These are phyloP conservation scores for Phialophora expanda DNA, from an alignment of 2,329 filamentous ascomycete genomes.

Conservation along the genomic window DNA sequence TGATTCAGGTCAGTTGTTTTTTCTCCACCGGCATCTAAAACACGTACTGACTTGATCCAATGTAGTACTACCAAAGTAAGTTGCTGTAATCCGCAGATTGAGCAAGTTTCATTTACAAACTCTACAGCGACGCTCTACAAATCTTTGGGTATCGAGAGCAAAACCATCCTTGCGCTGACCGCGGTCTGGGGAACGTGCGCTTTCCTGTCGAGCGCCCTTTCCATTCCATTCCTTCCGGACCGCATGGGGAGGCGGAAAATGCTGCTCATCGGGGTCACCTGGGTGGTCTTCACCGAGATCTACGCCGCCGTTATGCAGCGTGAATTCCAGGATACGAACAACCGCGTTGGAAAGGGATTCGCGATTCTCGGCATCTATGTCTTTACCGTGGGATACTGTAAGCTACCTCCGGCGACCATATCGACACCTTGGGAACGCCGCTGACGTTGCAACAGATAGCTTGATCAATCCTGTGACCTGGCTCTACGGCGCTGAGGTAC, in stretches of 20 bases:
- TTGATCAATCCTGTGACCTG: slow-evolving; percentile 69
- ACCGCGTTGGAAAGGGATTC: slow-evolving; percentile 63
- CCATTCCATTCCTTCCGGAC: slow-evolving; percentile 60
- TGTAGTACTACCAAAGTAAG: slow-evolving; percentile 66
- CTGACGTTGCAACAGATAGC: slow-evolving; percentile 8
- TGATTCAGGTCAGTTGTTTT: slow-evolving; percentile 66
- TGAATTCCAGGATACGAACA: slow-evolving; percentile 61
- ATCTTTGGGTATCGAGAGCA: slow-evolving; percentile 57
- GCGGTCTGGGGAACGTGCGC: slow-evolving; percentile 91
- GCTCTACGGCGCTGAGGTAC: slow-evolving; percentile 81
- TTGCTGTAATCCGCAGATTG: background rate
- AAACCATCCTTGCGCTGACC: slow-evolving; percentile 68
- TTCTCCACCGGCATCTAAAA: background rate
- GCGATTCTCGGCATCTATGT: slow-evolving; percentile 64
- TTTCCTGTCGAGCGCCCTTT: slow-evolving; percentile 74
- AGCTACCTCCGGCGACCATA: slow-evolving; percentile 32
- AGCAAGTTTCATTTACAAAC: slow-evolving; percentile 44
- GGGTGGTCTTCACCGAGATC: slow-evolving; percentile 61
- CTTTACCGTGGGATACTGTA: slow-evolving; percentile 62
- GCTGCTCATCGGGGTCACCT: slow-evolving; percentile 59
- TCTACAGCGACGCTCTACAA: slow-evolving; percentile 70
- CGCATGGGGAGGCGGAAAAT: slow-evolving; percentile 63
- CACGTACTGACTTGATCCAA: background rate
- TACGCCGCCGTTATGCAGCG: slow-evolving; percentile 65
- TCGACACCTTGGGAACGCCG: background rate